These are phyloP conservation scores for Naganishia cerealis DNA, from an alignment of 1,284 basidiomycete species.

Conservation along the genomic window DNA sequence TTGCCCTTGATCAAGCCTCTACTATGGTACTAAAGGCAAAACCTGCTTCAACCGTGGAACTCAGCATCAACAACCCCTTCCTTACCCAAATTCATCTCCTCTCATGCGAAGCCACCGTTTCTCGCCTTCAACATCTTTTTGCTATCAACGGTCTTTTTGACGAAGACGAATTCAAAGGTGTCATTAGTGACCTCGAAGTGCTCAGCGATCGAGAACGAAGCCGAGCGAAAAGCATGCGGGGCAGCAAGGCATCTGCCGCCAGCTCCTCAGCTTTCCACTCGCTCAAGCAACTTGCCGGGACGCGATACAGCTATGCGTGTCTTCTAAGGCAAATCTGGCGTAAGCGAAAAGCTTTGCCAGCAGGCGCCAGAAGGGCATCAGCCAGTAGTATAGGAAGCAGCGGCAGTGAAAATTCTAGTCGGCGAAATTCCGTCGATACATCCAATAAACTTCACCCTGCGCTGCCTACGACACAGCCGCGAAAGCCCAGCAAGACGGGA, in stretches of 20 bases:
- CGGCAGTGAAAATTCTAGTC: conserved; percentile 18
- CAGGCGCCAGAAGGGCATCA: conserved; percentile 5
- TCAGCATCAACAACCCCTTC: conserved; percentile 40
- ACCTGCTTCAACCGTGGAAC: conserved; percentile 38
- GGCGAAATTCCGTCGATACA: conserved; percentile 3
- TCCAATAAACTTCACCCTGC: neutral
- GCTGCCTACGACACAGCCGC: neutral
- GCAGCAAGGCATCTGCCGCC: conserved; percentile 42
- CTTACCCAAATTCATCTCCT: conserved; percentile 49
- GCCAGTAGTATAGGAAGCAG: conserved; percentile 21
- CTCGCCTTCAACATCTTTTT: conserved; percentile 47
- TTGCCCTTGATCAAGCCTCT: conserved; percentile 51
- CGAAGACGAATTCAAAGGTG: conserved; percentile 48
- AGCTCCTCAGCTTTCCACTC: conserved; percentile 47
- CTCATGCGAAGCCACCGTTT: conserved; percentile 43
- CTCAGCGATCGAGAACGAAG: conserved; percentile 47
- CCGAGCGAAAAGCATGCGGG: conserved; percentile 45
- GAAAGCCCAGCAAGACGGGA: conserved; percentile 8
- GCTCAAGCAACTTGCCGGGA: conserved; percentile 46
- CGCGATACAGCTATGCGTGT: conserved; percentile 46
- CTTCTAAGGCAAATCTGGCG: conserved; percentile 48
- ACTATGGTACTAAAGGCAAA: conserved; percentile 50
- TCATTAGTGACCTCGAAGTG: conserved; percentile 47
- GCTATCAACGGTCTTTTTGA: conserved; percentile 44
- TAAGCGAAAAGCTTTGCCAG: conserved; percentile 38